phyloP scores from a whole-genome alignment of 2,329 filamentous ascomycete species.

The Talaromyces pinophilus region DNA sequence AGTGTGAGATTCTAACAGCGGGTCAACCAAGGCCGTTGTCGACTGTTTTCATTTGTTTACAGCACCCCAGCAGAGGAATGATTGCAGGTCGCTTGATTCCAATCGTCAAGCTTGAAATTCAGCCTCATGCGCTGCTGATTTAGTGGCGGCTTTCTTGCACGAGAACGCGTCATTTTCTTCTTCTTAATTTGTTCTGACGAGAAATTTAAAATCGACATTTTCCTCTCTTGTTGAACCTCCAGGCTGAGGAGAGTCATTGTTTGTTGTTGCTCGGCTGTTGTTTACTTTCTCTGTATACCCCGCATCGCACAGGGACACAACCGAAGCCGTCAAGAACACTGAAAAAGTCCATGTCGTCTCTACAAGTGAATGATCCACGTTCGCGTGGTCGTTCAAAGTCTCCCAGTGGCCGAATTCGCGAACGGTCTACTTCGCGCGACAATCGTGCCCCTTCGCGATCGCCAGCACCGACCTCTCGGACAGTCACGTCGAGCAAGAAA shows the following conservation, averaged over 20 bases:
- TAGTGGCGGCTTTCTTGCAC: neutral
- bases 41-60: conserved; percentile 10
- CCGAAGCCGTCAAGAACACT: neutral
- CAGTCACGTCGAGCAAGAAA: conserved; percentile 26
- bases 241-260: neutral
- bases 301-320: conserved; percentile 9
- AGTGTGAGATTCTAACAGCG: neutral
- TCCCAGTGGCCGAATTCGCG: conserved; percentile 42
- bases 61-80: neutral
- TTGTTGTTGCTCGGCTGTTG: neutral
- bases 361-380: conserved; percentile 45
- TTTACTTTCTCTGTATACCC: conserved; percentile 11
- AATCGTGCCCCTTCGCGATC: conserved; percentile 37
- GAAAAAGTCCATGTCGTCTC: conserved; percentile 32
- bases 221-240: neutral
- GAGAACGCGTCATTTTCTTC: neutral
- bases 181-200: neutral
- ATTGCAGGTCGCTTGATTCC: neutral
- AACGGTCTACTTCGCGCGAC: conserved; percentile 49
- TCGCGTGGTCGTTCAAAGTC: conserved; percentile 50
- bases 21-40: neutral
- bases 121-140: conserved; percentile 21
- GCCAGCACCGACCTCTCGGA: conserved; percentile 27
- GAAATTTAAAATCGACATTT: neutral
- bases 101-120: conserved; percentile 20